Base-by-base conservation (phyloP, 1,284 basidiomycete species). In the Leccinum angustisporum region DNA sequence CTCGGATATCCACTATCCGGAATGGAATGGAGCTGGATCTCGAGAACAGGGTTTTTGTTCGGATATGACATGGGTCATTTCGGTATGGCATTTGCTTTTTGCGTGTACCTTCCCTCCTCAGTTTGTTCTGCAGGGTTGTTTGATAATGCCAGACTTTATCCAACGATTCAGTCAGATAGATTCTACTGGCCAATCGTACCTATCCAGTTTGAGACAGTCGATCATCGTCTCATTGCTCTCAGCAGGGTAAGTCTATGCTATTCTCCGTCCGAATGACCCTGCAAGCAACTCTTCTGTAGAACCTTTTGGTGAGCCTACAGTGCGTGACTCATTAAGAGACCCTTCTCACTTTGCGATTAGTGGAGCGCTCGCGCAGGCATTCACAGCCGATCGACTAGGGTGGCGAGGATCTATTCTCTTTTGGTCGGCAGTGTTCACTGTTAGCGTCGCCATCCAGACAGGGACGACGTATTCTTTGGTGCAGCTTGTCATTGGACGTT, bases 151-250 rank as follows among this genome's bases (percentile, higher is more conserved):
- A 7, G 88, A 92, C 72, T 92, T 93, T 72, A 79, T 90, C 63
- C 65, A 77, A 59, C 82, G 87, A 18, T 91, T 92, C 69, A 90
- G 89, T 14, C 77, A 85, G 67, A 60, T 79, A 4, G 82, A 76
- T 61, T 68, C 76, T 1, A 72, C 83, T 63, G 88, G 88, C 8
- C 69, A 77, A 21, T 79, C 76, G 54, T 76, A 84, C 61, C 76
- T 92, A 8, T 83, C 85, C 1, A 82, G 83, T 60, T 82, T 83
- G 33, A 80, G 88, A 50, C 87, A 91, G 67, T 88, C 87, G 1
- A 87, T 92, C 62, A 92, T 92, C 61, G 91, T 89, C 0, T 92
- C 90, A 8, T 80, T 92, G 11, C 78, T 93, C 9, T 92, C 90
- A 11, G 91, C 88, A 40, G 91, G 90, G 85, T 86, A 70, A 46